Percentiles rank a stretch among this genome's conserved stretches.
These are phyloP conservation scores for Chaetomium fimeti DNA, from an alignment of 495 filamentous ascomycete genomes.

Conservation along the genomic window DNA sequence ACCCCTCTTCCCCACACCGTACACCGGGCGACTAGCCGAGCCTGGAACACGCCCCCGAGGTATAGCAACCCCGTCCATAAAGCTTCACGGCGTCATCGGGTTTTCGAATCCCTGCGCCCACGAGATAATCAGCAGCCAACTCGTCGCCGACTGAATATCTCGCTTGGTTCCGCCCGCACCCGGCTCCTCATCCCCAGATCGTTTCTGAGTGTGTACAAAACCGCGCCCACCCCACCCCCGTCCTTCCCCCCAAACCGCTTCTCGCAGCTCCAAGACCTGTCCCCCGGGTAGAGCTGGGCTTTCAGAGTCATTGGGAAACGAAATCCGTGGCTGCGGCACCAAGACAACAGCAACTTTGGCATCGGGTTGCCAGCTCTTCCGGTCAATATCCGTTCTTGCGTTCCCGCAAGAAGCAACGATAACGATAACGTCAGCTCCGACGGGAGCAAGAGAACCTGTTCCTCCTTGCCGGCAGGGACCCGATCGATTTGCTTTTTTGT, in stretches of 20 bases:
- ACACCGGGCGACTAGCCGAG: conserved; percentile 19
- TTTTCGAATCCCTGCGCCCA: conserved; percentile 21
- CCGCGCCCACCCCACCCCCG: conserved; percentile 21
- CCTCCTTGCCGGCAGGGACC: neutral
- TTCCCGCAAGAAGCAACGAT: conserved; percentile 6
- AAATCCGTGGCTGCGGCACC: neutral
- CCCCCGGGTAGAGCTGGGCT: conserved; percentile 13
- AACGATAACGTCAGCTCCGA: conserved; percentile 4
- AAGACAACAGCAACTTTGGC: neutral
- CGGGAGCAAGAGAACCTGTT: neutral
- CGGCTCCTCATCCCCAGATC: conserved; percentile 9
- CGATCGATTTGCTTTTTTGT: conserved; percentile 6
- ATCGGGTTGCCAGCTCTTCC: neutral
- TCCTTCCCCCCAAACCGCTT: conserved; percentile 11
- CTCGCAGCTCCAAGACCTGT: conserved; percentile 14
- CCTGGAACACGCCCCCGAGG: conserved; percentile 20
- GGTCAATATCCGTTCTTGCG: conserved; percentile 3
- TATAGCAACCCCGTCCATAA: conserved; percentile 28
- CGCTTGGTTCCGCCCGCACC: conserved; percentile 18
- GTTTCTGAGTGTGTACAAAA: conserved; percentile 31
- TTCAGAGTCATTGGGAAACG: neutral
- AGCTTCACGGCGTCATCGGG: conserved; percentile 28
- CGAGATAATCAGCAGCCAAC: conserved; percentile 22
- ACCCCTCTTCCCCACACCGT: conserved; percentile 16
- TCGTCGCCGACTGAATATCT: conserved; percentile 1